Evolutionary conservation across 768 basidiomycete species (phyloP), one percentile per base, ranked within the genome.

Genomic region (Cubamyces sp.): DNA sequence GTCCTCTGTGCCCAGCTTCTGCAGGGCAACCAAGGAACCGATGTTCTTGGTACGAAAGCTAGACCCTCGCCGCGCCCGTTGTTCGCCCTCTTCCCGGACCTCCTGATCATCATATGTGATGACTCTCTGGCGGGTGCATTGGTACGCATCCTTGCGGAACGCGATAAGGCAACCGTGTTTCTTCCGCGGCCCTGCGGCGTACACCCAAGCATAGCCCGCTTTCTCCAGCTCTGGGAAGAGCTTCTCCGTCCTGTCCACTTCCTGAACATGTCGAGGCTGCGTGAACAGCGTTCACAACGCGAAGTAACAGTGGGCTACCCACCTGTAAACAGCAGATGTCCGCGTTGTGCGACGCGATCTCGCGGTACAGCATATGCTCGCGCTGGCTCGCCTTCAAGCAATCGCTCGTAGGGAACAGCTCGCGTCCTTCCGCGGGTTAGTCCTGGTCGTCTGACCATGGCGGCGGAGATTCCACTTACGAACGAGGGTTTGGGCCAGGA

Each of bases 321-420:
- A 90, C 94, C 80, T 97, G 95, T 46, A 97, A 81, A 71, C 94
- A 96, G 46, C 94, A 74, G 25, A 97, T 83, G 73, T 96, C 92
- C 2, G 91, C 86, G n/a, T 82, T 69, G 60, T 90, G 84, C 3
- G 82, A 81, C 16, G 84, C 74, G n/a, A 96, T 80, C 73, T 97
- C 96, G 51, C 80, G 77, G 61, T 86, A 82, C 15, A 94, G 76
- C 90, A 95, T 90, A 16, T 84, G 82, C 67, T 86, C 85, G 64
- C 95, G 81, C 71, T 90, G 86, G 21, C 69, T 71, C 49, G 86
- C 88, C 74, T 91, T 93, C 49, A 96, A 77, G 70, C 92, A 94
- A 69, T 91, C 85, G 66, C 91, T 92, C n/a, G 81, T 86, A 1
- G 93, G 92, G 68, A 94, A 94, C 56, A 94, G 77, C 46, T 91